These are phyloP conservation scores for Blumeria hordei DNA, from an alignment of 2,329 filamentous ascomycete species.

Conservation along the genomic window DNA sequence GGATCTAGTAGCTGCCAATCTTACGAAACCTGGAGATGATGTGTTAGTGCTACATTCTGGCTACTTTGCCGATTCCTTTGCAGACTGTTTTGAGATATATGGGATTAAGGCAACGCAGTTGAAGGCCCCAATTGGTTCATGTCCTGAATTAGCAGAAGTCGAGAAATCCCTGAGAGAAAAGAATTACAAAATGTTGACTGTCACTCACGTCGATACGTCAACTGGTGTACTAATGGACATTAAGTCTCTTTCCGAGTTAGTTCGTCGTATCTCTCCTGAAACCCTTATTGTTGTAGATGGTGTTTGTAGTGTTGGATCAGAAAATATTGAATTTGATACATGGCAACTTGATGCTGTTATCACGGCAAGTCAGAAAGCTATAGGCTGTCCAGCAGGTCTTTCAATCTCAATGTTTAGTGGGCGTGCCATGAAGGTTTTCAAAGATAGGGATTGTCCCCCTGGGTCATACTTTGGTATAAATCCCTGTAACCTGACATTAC, in stretches of 20 bases:
- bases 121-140: slow-evolving; percentile 67
- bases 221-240: slow-evolving; percentile 89
- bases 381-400: slow-evolving; percentile 81
- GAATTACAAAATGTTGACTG: slow-evolving; percentile 80
- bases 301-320: slow-evolving; percentile 87
- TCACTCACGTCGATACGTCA: slow-evolving; percentile 93
- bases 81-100: slow-evolving; percentile 76
- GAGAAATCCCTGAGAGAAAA: slow-evolving; percentile 75
- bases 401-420: slow-evolving; percentile 88
- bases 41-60: slow-evolving; percentile 85
- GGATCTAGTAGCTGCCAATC: slow-evolving; percentile 87
- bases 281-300: slow-evolving; percentile 86
- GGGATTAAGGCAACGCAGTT: slow-evolving; percentile 76
- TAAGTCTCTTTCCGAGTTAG: slow-evolving; percentile 57
- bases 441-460: slow-evolving; percentile 58
- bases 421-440: slow-evolving; percentile 58
- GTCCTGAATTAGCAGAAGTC: slow-evolving; percentile 67
- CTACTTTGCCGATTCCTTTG: slow-evolving; percentile 92
- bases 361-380: slow-evolving; percentile 90
- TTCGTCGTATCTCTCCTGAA: slow-evolving; percentile 68
- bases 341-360: slow-evolving; percentile 86
- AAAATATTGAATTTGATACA: slow-evolving; percentile 88
- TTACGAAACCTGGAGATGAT: slow-evolving; percentile 72
- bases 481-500: slow-evolving; percentile 24
- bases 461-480: slow-evolving; percentile 67